Evolutionary conservation across 129 eudicot species (phyloP), one percentile per base, ranked within the genome.

Genomic region (Smallanthus sonchifolius): DNA sequence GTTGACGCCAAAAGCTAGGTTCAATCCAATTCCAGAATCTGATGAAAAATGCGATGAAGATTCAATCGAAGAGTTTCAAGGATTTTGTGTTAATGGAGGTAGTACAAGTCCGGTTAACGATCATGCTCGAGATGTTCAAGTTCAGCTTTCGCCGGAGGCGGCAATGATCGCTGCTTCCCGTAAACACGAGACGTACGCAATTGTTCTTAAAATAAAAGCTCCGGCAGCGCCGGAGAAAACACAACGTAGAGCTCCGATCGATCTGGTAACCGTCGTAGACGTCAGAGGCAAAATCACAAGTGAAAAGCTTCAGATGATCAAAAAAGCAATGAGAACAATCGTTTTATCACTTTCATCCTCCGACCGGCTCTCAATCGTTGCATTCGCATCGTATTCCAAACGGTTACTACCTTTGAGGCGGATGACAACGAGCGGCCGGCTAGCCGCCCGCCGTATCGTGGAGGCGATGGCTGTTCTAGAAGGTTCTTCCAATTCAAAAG

Each of bases 291-390:
- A 67, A 28, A 76, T 88, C 83, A 83, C 70, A 1, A 17, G 11
- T 7, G 90, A 77, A 36, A 91, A 85, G 72, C 81, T 95, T 32
- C 88, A 68, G 30, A 17, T 79, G 73, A 70, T 91, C 56, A 88
- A 86, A 61, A 78, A 78, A 17, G 85, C 91, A 19, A 88, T 91
- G 94, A 80, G 90, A 65, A 68, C 79, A 17, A 70, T 91, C 32
- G 75, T 95, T 4, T 75, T 86, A 0, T 86, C 96, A 4, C 93
- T 95, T 24, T 82, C 95, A 24, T 75, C 99, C 0, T 65, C 83
- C 17, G 99, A 95, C 74, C 88, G 99, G 1, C 65, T 95, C 0
- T 91, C 99, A 6, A 88, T 95, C 37, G 99, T 95, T 6, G 96
- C 94, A 2, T 95, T 88, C 78, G 87, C 97, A 24, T 65, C 94